Percentiles rank a stretch among this genome's conserved stretches.
Evolutionary conservation across 2,329 filamentous ascomycete species (phyloP).

Genomic region (Gaeumannomyces sp.): DNA sequence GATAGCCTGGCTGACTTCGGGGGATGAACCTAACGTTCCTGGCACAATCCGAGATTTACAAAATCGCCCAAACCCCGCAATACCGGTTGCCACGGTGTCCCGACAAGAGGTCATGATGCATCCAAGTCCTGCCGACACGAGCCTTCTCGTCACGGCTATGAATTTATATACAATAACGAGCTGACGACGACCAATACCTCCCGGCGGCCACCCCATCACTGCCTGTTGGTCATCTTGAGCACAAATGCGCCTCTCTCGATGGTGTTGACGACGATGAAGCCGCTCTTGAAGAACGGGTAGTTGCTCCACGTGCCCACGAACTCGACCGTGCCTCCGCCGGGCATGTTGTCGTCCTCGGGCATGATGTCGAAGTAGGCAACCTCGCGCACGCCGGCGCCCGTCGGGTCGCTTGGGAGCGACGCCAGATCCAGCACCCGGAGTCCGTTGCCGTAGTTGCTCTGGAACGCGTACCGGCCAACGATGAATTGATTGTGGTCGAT

Average conservation of each 20-base stretch:
- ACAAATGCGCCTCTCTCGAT: constrained; percentile 38
- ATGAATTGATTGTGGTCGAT: constrained; percentile 43
- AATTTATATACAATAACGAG: background rate
- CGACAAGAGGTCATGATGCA: no score
- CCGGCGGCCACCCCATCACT: background rate
- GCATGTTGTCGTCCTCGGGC: constrained; percentile 37
- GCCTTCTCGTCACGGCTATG: no score
- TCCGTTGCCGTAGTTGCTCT: constrained; percentile 40
- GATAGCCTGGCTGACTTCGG: no score
- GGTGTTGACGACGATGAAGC: constrained; percentile 37
- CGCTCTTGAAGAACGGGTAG: constrained; percentile 35
- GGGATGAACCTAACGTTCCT: no score
- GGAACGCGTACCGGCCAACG: constrained; percentile 32
- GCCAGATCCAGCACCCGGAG: constrained; percentile 30
- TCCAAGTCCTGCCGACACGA: no score
- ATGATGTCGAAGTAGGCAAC: constrained; percentile 38
- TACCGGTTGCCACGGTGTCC: no score
- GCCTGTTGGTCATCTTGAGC: constrained; percentile 20
- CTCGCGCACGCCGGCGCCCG: constrained; percentile 34
- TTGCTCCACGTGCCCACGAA: constrained; percentile 37
- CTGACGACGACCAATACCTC: no score
- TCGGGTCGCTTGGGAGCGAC: constrained; percentile 25
- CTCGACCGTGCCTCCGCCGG: constrained; percentile 27
- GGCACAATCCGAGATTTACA: no score
- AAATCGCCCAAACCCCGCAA: no score